Conservation (phyloP, 2,329 filamentous ascomycete species). For the Sclerotinia sclerotiorum region DNA sequence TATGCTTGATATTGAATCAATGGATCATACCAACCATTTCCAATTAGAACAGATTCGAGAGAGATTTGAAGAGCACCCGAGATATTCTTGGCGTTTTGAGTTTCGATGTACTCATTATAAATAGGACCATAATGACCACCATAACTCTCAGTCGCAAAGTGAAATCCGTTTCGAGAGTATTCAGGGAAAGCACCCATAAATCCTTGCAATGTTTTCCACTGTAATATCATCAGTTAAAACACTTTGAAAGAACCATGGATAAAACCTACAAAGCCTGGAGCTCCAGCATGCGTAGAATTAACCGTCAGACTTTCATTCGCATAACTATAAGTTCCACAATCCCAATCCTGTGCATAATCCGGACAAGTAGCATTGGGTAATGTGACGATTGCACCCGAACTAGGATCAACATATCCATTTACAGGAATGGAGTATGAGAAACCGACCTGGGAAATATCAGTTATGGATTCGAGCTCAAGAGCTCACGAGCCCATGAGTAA, state of each 20-base stretch:
- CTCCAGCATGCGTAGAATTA: conserved; percentile 53
- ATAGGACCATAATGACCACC: conserved; percentile 59
- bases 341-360: conserved; percentile 46
- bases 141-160: conserved; percentile 57
- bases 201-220: conserved; percentile 57
- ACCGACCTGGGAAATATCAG: conserved; percentile 30
- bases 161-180: conserved; percentile 51
- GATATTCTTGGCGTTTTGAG: conserved; percentile 60
- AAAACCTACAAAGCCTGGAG: conserved; percentile 53
- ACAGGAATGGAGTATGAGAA: conserved; percentile 44
- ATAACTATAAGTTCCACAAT: conserved; percentile 57
- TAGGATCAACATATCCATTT: conserved; percentile 28
- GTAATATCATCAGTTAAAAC: background rate
- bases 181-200: conserved; percentile 62
- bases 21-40: conserved; percentile 60
- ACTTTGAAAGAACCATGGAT: too few relatives aligned
- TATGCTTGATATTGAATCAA: conserved; percentile 56
- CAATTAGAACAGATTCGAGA: conserved; percentile 52
- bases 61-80: conserved; percentile 48
- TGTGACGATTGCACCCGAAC: conserved; percentile 41
- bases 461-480: background rate
- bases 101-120: conserved; percentile 57
- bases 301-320: conserved; percentile 51
- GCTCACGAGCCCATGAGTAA: background rate
- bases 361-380: conserved; percentile 51